Conservation (phyloP, 805 yeast genomes). For the Starmerella gropengiesseri region DNA sequence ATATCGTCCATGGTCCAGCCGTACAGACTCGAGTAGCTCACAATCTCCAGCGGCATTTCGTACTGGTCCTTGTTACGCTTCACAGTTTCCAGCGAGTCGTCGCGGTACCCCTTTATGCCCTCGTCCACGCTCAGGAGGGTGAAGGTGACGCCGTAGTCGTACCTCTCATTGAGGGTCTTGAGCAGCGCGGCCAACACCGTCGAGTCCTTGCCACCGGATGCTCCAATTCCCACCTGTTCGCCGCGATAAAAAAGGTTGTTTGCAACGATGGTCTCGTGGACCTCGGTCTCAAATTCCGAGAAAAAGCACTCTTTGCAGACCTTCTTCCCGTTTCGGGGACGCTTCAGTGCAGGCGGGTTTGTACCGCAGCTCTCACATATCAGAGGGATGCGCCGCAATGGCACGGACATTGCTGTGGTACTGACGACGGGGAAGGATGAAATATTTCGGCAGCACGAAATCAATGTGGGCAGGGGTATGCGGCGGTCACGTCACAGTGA, state of each 20-base stretch:
- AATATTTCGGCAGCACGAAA: no score
- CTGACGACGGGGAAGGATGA: no score
- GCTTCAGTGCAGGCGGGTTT: slow-evolving; percentile 72
- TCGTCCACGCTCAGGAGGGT: slow-evolving; percentile 84
- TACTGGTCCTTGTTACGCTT: slow-evolving; percentile 84
- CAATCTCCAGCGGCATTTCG: slow-evolving; percentile 63
- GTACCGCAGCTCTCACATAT: slow-evolving; percentile 72
- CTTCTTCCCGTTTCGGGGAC: slow-evolving; percentile 87
- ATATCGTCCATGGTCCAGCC: slow-evolving; percentile 99
- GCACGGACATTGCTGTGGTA: no score
- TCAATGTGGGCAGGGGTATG: no score
- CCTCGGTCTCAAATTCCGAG: slow-evolving; percentile 85
- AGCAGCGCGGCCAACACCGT: slow-evolving; percentile 85
- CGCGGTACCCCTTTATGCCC: slow-evolving; percentile 94
- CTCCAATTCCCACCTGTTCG: slow-evolving; percentile 91
- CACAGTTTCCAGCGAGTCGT: slow-evolving; percentile 93
- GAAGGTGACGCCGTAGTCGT: slow-evolving; percentile 77
- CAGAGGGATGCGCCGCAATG: slow-evolving; percentile 5
- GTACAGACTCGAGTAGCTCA: slow-evolving; percentile 79
- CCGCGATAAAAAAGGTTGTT: slow-evolving; percentile 65
- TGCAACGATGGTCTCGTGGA: slow-evolving; percentile 73
- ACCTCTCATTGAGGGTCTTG: slow-evolving; percentile 76
- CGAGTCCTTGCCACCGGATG: slow-evolving; percentile 97
- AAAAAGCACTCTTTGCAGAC: slow-evolving; percentile 86
- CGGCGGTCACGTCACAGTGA: no score